Base-by-base conservation (phyloP, 352 stramenopile genomes). In the Peronospora farinosa region DNA sequence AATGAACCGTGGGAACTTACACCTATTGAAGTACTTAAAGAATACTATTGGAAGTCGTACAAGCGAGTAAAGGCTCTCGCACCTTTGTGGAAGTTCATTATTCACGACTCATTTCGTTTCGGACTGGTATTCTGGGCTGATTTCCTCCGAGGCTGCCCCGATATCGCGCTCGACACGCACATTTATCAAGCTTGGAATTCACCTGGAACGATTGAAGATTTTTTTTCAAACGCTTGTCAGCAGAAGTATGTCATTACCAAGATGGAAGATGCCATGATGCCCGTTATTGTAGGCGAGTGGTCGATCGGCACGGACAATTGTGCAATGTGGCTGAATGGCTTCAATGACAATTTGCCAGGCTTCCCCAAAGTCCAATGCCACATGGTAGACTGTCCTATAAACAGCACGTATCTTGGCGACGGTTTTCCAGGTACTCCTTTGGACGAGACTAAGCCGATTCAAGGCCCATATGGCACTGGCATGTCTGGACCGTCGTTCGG, bases 41-140 rank as follows among this genome's bases (percentile, higher is more conserved):
- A 92, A 21, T 98, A 97, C 67, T 98, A 98, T 76, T 98, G 92
- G 92, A 95, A 97, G 70, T 89, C 85, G 39, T 98, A 98, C 71
- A 89, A 97, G 57, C 90, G 93, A 40, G 78, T 97, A 16, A 96
- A 97, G 63, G 73, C 66, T 42, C 66, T 92, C 7, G 92, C 92
- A 7, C 92, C 92, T 0, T 75, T 87, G 23, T 98, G 95, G 95
- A 97, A 97, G 63, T 97, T 97, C 54, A 79, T 98, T 44, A 89
- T 98, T 47, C 92, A 98, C 72, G 92, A 98, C 74, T 97, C 87
- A 38, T 98, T 98, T 73, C 83, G 90, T 23, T 97, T 98, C 46
- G 73, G 70, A 16, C 43, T 86, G 10, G 41, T 73, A 30, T 80
- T 77, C 56, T 91, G 78, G 78, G 70, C 64, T 45, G 45, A 76